These are phyloP conservation scores for Coemansia sp. DNA, from an alignment of 192 early-diverging fungal species.

Conservation along the genomic window DNA sequence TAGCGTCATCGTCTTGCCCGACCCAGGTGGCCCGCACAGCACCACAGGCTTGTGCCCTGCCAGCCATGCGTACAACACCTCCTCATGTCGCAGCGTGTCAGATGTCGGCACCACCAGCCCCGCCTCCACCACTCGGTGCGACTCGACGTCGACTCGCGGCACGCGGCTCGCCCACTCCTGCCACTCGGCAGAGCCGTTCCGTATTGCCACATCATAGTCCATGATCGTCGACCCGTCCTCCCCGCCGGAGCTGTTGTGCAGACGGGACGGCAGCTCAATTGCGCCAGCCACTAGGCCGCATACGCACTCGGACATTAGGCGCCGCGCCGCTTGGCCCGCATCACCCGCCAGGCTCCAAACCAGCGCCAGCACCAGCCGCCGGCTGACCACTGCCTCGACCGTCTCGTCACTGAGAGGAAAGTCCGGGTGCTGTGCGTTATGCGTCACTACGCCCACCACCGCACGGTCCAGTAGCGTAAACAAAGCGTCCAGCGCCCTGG, in stretches of 20 bases:
- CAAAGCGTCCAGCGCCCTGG: conserved; percentile 79
- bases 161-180: conserved; percentile 85
- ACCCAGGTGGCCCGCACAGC: conserved; percentile 98
- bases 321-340: conserved; percentile 66
- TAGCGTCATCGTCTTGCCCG: conserved; percentile 99
- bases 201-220: conserved; percentile 86
- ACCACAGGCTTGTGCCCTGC: conserved; percentile 93
- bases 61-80: conserved; percentile 91
- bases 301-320: conserved; percentile 78
- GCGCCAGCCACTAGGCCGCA: conserved; percentile 58
- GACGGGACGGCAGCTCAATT: conserved; percentile 50
- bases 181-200: conserved; percentile 70
- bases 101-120: conserved; percentile 97
- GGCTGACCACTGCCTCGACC: conserved; percentile 74
- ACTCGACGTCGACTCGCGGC: conserved; percentile 92
- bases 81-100: conserved; percentile 97
- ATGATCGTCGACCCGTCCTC: conserved; percentile 61
- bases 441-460: conserved; percentile 77
- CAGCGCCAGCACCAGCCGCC: conserved; percentile 75
- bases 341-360: conserved; percentile 98
- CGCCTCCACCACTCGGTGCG: conserved; percentile 82
- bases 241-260: background rate
- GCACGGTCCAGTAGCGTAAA: conserved; percentile 91
- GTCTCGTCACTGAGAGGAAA: conserved; percentile 85
- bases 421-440: conserved; percentile 89